phyloP scores from a whole-genome alignment of 495 filamentous ascomycete genomes.

The Penicillium lividum region DNA sequence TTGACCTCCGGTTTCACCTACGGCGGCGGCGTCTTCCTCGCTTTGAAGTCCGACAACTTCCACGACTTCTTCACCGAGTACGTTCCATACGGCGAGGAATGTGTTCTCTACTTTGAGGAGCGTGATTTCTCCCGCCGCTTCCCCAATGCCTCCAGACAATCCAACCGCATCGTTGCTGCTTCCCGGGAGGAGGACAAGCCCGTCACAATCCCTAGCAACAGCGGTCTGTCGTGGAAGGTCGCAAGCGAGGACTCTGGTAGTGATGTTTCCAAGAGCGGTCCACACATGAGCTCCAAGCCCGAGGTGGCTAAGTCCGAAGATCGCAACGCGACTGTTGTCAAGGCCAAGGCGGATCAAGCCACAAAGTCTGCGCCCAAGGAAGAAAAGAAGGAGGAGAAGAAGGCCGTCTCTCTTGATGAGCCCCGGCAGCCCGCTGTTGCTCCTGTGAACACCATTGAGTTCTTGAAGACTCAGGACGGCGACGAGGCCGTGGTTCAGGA shows the following conservation, averaged over 20 bases:
- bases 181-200: conserved; percentile 63
- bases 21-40: conserved; percentile 86
- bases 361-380: conserved; percentile 35
- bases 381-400: conserved; percentile 36
- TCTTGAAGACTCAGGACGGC: conserved; percentile 68
- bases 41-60: conserved; percentile 92
- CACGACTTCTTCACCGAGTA: conserved; percentile 99
- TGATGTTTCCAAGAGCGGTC: conserved; percentile 47
- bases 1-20: conserved; percentile 76
- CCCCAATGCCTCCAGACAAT: conserved; percentile 64
- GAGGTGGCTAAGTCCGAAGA: conserved; percentile 36
- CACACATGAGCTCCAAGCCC: conserved; percentile 50
- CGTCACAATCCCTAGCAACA: conserved; percentile 80
- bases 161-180: conserved; percentile 45
- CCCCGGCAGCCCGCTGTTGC: conserved; percentile 43
- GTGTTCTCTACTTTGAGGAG: conserved; percentile 96
- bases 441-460: conserved; percentile 64
- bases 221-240: conserved; percentile 82
- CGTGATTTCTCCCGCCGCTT: conserved; percentile 90
- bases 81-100: conserved; percentile 90
- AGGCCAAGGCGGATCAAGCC: conserved; percentile 47
- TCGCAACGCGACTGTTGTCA: conserved; percentile 36
- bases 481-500: conserved; percentile 88
- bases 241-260: conserved; percentile 51
- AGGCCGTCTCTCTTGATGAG: conserved; percentile 34